Evolutionary conservation across 345 rosid species (phyloP), one percentile per base, ranked within the genome.

Genomic region (Combretum micranthum): DNA sequence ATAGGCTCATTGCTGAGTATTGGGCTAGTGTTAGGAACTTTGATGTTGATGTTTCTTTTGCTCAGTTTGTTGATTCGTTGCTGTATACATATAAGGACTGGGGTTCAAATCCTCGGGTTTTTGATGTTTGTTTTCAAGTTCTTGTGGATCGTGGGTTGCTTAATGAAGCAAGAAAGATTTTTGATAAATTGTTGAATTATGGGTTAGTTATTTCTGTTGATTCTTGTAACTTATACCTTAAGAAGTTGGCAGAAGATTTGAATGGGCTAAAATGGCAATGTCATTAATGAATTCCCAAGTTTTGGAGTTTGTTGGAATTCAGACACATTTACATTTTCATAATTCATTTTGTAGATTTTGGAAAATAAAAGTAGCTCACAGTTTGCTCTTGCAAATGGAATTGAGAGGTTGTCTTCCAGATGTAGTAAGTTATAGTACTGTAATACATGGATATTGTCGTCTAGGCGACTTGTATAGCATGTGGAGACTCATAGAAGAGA

Each of bases 21-120:
- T 89, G 94, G 93, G 74, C 64, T 60, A 87, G 72, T 44, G 78
- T 79, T 26, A 32, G 39, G 39, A 77, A 77, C 72, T 48, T 75
- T 59, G 86, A 82, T 76, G 58, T 75, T 60, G 44, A 64, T 70
- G 66, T 50, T 64, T 72, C 80, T 16, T 87, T 76, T 64, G 48
- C 68, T 53, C 80, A 62, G 61, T 83, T 86, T 70, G 65, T 79
- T 61, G 80, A 87, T 56, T 71, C 56, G 53, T 64, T 93, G 51
- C 75, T 93, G 47, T 86, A 87, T 63, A 93, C 97, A 1, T 85
- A 84, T 57, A 89, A 89, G 75, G 88, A 85, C 43, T 93, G 97
- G 99, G 84, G 99, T 57, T 85, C 96, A 23, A 80, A 89, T 75
- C 86, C 94, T 51, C 70, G 47, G 42, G 97, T 93, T 22, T 89